These are phyloP conservation scores for Russula dissimulans DNA, from an alignment of 768 basidiomycete genomes.

Conservation along the genomic window DNA sequence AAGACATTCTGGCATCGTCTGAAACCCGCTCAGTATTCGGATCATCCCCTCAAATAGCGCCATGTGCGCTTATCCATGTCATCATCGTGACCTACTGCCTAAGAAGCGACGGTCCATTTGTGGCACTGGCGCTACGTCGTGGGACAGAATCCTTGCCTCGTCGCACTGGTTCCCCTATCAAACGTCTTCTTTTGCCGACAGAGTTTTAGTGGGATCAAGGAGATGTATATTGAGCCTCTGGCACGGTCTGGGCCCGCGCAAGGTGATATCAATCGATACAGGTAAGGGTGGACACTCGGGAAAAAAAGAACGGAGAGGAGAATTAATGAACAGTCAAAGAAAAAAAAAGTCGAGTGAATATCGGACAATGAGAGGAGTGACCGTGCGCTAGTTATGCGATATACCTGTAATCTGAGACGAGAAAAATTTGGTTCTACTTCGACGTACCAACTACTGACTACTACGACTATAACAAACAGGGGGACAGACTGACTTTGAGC, in stretches of 20 bases:
- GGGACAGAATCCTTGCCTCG: too few relatives aligned
- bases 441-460: conserved; percentile 13
- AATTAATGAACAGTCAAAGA: not conserved
- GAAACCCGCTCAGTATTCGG: too few relatives aligned
- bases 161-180: too few relatives aligned
- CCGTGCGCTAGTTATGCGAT: conserved; percentile 14
- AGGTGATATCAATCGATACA: conserved; percentile 15
- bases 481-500: conserved; percentile 3
- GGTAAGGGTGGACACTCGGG: not conserved
- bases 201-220: not conserved
- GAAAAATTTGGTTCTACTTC: conserved; percentile 8
- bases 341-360: not conserved
- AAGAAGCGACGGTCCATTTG: too few relatives aligned
- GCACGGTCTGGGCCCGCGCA: conserved; percentile 4
- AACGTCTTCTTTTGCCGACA: too few relatives aligned
- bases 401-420: conserved; percentile 8
- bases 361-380: not conserved
- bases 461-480: conserved; percentile 12
- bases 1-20: too few relatives aligned
- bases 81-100: too few relatives aligned
- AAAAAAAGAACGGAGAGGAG: not conserved
- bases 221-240: conserved; percentile 3
- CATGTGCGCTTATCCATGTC: too few relatives aligned
- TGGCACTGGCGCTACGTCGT: too few relatives aligned
- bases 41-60: too few relatives aligned